phyloP scores from a whole-genome alignment of 1,139 yeast species.

The Wickerhamiella pararugosa region DNA sequence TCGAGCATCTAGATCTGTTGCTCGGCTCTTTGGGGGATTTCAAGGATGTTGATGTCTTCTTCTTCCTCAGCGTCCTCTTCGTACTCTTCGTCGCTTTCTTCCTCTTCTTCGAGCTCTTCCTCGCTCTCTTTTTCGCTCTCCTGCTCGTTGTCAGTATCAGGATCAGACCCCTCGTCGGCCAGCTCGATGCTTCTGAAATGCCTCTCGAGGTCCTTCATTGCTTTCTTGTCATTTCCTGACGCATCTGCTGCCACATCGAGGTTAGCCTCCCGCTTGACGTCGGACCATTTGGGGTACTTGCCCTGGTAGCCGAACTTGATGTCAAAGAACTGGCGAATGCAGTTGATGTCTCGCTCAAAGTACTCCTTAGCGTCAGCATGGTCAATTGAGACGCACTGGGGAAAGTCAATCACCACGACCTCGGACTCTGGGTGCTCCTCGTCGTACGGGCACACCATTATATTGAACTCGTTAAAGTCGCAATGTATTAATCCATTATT shows the following conservation, averaged over 20 bases:
- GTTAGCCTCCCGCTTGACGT: conserved; percentile 49
- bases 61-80: conserved; percentile 25
- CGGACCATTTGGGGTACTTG: conserved; percentile 69
- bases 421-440: conserved; percentile 34
- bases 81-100: conserved; percentile 25
- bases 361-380: conserved; percentile 79
- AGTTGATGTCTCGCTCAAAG: conserved; percentile 84
- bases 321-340: conserved; percentile 69
- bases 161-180: conserved; percentile 23
- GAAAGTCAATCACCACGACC: conserved; percentile 90
- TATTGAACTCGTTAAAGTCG: conserved; percentile 93
- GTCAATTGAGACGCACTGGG: conserved; percentile 89
- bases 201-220: conserved; percentile 54
- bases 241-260: conserved; percentile 80
- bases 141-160: conserved; percentile 17
- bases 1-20: not conserved
- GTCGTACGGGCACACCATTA: conserved; percentile 59
- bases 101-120: conserved; percentile 17
- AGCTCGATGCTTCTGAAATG: conserved; percentile 50
- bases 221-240: conserved; percentile 74
- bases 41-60: not conserved
- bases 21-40: no score
- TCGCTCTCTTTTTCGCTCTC: conserved; percentile 14
- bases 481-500: conserved; percentile 88
- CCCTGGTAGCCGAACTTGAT: conserved; percentile 59